Conservation (phyloP, 345 rosid species). For the Brassica incana region DNA sequence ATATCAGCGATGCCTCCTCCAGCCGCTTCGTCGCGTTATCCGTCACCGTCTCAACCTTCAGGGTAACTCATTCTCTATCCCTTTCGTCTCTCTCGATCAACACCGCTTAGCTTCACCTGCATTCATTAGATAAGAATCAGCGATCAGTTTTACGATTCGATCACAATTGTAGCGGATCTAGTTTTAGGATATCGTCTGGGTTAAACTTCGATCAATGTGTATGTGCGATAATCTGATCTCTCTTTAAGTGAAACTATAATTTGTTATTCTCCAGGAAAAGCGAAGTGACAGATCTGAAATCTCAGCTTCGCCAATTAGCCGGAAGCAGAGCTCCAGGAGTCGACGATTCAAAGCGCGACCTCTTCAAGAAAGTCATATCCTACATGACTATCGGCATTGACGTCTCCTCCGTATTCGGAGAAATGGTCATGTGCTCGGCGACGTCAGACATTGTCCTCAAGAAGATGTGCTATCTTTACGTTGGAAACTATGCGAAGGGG, state of each 20-base stretch:
- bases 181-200: not conserved
- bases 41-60: conserved; percentile 96
- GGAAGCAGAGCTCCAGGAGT: conserved; percentile 94
- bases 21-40: conserved; percentile 67
- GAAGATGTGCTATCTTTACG: conserved; percentile 98
- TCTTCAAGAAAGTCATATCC: conserved; percentile 92
- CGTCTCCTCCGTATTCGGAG: conserved; percentile 89
- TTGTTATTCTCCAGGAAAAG: conserved; percentile 64
- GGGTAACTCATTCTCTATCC: conserved; percentile 52
- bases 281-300: conserved; percentile 88
- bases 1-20: conserved; percentile 80
- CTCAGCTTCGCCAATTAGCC: conserved; percentile 95
- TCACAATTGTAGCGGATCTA: conserved; percentile 25
- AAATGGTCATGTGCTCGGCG: conserved; percentile 99
- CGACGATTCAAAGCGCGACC: conserved; percentile 94
- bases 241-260: not conserved
- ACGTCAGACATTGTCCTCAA: conserved; percentile 96
- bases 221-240: too few relatives aligned
- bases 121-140: not conserved
- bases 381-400: conserved; percentile 94
- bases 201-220: not conserved
- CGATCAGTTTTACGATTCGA: conserved; percentile 7
- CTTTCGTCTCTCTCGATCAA: not conserved
- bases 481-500: conserved; percentile 94
- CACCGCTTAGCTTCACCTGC: not conserved